Base-by-base conservation (phyloP, 1,284 basidiomycete species). In the Thelephora terrestris region DNA sequence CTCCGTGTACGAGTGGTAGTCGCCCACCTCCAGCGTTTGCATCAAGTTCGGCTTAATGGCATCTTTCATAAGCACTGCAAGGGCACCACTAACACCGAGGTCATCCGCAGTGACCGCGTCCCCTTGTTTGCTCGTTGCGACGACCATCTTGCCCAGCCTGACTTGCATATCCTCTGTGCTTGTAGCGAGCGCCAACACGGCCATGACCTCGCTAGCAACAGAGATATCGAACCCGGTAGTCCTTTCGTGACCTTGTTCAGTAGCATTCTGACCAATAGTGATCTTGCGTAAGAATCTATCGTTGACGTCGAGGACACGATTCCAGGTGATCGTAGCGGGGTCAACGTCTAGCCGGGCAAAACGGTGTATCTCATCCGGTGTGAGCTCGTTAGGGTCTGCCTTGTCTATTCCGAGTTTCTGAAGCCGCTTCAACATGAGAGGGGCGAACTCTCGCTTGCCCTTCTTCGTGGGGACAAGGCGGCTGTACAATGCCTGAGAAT, bases 31-130 rank as follows among this genome's bases (percentile, higher is more conserved):
- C 45, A 99, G 75, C 7, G 95, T 96, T 69, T 99, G 95, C 95
- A 99, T 99, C 56, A 99, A 69, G 63, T 97, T 99, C 18, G 95
- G 95, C 74, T 99, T 99, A 74, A 99, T 95, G 18, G 96, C 91
- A 62, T 99, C 95, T 75, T 98, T 98, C 86, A 99, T 91, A 52
- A 99, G 76, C 45, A 99, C 95, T 14, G 96, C 90, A 53, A 99
- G 81, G 49, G 95, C 95, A 53, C 95, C 95, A 55, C 92, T 89
- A 58, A 91, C 91, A 58, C 95, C 95, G 52, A 99, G 79, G 66
- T 99, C 95, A 64, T 99, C 96, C 18, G 94, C 94, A 24, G 95
- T 99, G 66, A 99, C 76, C 32, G 95, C 81, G 17, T 94, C 88
- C 29, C 95, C 96, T 23, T 74, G 75, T 68, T 91, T 94, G 71